These are phyloP conservation scores for Lonicera japonica DNA, from an alignment of 129 eudicot genomes.

Conservation along the genomic window DNA sequence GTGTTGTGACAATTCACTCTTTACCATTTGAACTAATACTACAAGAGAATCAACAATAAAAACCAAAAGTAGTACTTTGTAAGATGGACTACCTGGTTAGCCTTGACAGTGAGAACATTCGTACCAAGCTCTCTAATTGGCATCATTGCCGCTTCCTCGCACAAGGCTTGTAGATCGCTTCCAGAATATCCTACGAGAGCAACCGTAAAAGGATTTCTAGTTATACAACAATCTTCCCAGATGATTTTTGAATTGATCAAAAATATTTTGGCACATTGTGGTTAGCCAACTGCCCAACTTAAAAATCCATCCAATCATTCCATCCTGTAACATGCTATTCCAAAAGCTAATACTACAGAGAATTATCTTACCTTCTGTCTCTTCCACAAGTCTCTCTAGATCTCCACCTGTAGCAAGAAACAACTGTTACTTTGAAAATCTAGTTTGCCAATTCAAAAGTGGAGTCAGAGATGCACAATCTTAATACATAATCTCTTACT, in stretches of 20 bases:
- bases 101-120: constrained; percentile 72
- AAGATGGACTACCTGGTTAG: constrained; percentile 96
- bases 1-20: neutral
- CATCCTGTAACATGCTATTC: neutral
- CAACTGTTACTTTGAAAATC: constrained; percentile 3
- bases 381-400: constrained; percentile 72
- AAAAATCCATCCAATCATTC: neutral
- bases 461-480: too few species aligned
- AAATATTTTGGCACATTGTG: neutral
- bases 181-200: constrained; percentile 79
- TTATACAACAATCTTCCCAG: neutral
- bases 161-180: constrained; percentile 91
- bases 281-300: neutral
- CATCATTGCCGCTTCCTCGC: constrained; percentile 99
- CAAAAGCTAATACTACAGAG: constrained; percentile 6
- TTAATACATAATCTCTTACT: too few species aligned
- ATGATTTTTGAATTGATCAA: neutral
- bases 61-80: neutral
- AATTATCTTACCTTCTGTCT: constrained; percentile 68
- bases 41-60: neutral
- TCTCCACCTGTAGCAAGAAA: constrained; percentile 65
- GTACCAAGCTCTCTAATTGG: constrained; percentile 98
- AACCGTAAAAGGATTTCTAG: neutral
- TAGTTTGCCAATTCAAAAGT: neutral
- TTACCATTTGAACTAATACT: too few species aligned